Conservation (phyloP, 1,284 basidiomycete genomes). For the Trichosporon sp. region DNA sequence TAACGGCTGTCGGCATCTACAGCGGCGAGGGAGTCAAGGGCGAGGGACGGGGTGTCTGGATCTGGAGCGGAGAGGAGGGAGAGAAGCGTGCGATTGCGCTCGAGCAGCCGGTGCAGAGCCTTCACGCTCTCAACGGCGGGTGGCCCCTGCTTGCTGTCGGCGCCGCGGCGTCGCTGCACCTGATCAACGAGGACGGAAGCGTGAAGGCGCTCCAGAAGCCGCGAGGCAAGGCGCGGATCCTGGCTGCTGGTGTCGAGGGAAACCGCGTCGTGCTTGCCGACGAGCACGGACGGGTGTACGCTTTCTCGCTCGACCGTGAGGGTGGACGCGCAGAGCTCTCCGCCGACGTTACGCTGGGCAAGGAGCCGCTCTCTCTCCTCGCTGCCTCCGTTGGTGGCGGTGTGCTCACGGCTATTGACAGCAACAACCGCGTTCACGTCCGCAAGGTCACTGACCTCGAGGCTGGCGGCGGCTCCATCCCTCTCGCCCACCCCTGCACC, state of each 20-base stretch:
- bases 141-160: constrained; percentile 32
- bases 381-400: constrained; percentile 43
- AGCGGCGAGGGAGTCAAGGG: constrained; percentile 36
- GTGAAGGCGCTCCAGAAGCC: constrained; percentile 10
- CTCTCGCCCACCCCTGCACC: constrained; percentile 25
- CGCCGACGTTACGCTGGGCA: constrained; percentile 27
- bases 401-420: constrained; percentile 40
- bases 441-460: constrained; percentile 26
- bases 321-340: constrained; percentile 29
- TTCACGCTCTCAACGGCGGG: constrained; percentile 19
- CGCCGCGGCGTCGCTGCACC: constrained; percentile 18
- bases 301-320: constrained; percentile 31
- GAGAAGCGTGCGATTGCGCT: constrained; percentile 33
- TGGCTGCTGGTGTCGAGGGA: constrained; percentile 22
- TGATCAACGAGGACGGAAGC: constrained; percentile 23
- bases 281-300: constrained; percentile 26
- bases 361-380: constrained; percentile 23
- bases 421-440: constrained; percentile 26
- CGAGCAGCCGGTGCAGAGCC: constrained; percentile 24
- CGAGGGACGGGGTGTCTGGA: constrained; percentile 44
- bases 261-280: constrained; percentile 30
- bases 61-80: constrained; percentile 51
- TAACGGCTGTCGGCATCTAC: constrained; percentile 44
- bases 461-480: background rate
- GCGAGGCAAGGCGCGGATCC: constrained; percentile 25